Conservation (phyloP, 768 basidiomycete species). For the Macrolepiota fuliginosa region DNA sequence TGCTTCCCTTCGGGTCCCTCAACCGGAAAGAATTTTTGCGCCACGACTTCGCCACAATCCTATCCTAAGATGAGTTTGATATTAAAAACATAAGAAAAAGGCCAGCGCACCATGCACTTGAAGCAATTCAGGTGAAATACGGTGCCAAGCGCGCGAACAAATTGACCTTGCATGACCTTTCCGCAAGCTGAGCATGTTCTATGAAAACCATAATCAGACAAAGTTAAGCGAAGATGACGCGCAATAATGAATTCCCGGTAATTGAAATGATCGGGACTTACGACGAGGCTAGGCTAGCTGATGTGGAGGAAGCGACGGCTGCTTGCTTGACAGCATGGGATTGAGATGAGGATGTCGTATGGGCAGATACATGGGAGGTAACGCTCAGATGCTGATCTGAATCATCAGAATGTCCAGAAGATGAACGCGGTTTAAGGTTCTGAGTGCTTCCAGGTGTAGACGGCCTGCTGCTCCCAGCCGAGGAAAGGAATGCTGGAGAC, state of each 20-base stretch:
- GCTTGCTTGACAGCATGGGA: constrained; percentile 31
- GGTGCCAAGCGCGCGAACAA: constrained; percentile 90
- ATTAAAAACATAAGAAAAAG: constrained; percentile 4
- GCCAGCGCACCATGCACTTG: constrained; percentile 82
- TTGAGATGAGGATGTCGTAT: constrained; percentile 49
- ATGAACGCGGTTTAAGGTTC: constrained; percentile 46
- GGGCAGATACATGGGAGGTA: constrained; percentile 50
- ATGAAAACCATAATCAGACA: constrained; percentile 24
- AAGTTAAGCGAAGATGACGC: constrained; percentile 20
- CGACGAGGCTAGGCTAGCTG: constrained; percentile 57
- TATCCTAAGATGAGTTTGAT: constrained; percentile 26
- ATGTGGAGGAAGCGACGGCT: constrained; percentile 54
- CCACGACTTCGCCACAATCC: constrained; percentile 97
- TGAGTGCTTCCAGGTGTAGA: constrained; percentile 55
- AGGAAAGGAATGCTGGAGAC: constrained; percentile 44
- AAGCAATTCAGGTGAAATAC: constrained; percentile 98
- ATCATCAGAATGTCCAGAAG: constrained; percentile 52
- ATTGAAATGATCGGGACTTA: constrained; percentile 34
- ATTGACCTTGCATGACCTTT: constrained; percentile 88
- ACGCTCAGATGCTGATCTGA: constrained; percentile 43
- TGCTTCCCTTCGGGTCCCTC: constrained; percentile 88
- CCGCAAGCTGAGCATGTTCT: constrained; percentile 79
- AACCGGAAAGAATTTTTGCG: constrained; percentile 98
- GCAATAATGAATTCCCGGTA: background rate
- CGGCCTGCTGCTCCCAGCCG: constrained; percentile 40